A percentile compares a stretch with the other conserved stretches of the same genome.
Conservation (phyloP, 2,329 filamentous ascomycete species). For the Exutisphaerella laricina region DNA sequence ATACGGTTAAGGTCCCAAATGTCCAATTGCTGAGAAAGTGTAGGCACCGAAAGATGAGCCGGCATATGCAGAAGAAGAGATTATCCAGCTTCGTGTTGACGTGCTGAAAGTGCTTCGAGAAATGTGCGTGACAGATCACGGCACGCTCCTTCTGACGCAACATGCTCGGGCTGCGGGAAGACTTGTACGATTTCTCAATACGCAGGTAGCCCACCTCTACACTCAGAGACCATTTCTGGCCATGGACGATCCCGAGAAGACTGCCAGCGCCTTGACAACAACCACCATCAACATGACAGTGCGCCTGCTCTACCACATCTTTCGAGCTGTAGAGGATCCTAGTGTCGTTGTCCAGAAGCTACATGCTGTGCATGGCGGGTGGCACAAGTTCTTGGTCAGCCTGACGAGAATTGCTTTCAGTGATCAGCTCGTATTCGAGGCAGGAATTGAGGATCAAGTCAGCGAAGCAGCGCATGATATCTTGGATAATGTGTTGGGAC, state of each 20-base stretch:
- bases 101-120: conserved; percentile 46
- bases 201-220: conserved; percentile 61
- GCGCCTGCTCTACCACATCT: conserved; percentile 56
- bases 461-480: conserved; percentile 76
- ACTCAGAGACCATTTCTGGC: conserved; percentile 24
- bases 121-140: conserved; percentile 59
- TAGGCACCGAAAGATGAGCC: conserved; percentile 37
- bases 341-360: conserved; percentile 68
- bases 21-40: too few relatives aligned
- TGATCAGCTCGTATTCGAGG: conserved; percentile 71
- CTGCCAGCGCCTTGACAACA: conserved; percentile 38
- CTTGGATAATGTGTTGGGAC: conserved; percentile 72
- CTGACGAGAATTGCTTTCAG: conserved; percentile 81
- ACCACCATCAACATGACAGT: conserved; percentile 55
- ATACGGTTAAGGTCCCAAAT: too few relatives aligned
- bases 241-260: conserved; percentile 8
- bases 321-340: conserved; percentile 51
- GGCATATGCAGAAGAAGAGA: conserved; percentile 35
- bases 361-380: conserved; percentile 61
- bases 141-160: conserved; percentile 58
- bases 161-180: conserved; percentile 68
- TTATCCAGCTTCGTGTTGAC: conserved; percentile 44
- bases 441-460: conserved; percentile 69
- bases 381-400: conserved; percentile 75
- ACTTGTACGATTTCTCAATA: conserved; percentile 68